Evolutionary conservation across 129 eudicot genomes (phyloP).

Genomic region (Lactuca saligna): DNA sequence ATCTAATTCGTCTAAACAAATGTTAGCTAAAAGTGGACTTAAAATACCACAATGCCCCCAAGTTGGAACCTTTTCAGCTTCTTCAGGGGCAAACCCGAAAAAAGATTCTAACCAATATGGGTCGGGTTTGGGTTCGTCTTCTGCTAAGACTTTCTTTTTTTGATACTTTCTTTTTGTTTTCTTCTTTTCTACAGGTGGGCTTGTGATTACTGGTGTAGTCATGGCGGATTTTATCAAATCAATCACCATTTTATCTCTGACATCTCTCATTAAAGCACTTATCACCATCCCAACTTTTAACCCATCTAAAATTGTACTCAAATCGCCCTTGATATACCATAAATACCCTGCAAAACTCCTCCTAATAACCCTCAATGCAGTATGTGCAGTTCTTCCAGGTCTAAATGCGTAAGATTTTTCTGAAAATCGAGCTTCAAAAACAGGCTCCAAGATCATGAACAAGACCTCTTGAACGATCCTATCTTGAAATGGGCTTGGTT

Average conservation of each 20-base stretch:
- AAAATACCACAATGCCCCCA: constrained; percentile 96
- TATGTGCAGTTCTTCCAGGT: constrained; percentile 90
- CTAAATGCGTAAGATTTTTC: constrained; percentile 83
- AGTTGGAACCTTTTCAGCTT: constrained; percentile 81
- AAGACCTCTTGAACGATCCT: constrained; percentile 90
- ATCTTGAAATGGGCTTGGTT: constrained; percentile 79
- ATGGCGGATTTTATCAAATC: constrained; percentile 79
- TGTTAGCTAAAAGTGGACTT: constrained; percentile 74
- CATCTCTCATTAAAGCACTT: constrained; percentile 68
- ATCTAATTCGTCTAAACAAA: constrained; percentile 83
- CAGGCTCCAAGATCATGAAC: constrained; percentile 88
- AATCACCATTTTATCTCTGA: constrained; percentile 84
- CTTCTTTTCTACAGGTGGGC: constrained; percentile 48
- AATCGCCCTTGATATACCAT: constrained; percentile 94
- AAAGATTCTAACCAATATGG: constrained; percentile 95
- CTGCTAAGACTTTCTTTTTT: constrained; percentile 72
- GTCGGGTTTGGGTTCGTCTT: constrained; percentile 96
- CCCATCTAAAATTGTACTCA: constrained; percentile 71
- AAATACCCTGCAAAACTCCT: constrained; percentile 97
- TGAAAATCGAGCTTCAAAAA: constrained; percentile 86
- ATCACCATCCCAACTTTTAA: constrained; percentile 68
- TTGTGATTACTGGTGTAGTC: constrained; percentile 48
- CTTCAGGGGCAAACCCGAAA: constrained; percentile 95
- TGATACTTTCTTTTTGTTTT: constrained; percentile 60
- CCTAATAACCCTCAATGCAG: constrained; percentile 81